Base-by-base conservation (phyloP, 225 moss, liverwort and hornwort species). In the Antitrichia curtipendula region DNA sequence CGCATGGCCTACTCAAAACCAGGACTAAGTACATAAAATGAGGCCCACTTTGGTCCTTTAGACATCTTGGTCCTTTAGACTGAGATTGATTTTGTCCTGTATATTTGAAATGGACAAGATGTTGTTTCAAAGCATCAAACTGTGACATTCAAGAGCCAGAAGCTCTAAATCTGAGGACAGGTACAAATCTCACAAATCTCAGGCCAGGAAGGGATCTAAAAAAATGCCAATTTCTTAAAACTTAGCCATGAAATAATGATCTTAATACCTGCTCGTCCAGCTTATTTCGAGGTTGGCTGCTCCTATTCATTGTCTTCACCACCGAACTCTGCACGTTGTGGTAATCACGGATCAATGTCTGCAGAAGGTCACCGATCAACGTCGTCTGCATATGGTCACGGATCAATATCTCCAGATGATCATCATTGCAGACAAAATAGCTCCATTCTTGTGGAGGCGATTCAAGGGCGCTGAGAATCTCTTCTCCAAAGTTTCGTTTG, bases 401-500 rank as follows among this genome's bases (percentile, higher is more conserved):
- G 10, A 21, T 66, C 66, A 66, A 66, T n/a, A 21, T 66, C 21
- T 66, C 10, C 66, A 96, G 65, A 13, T 90, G 95, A 13, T 68
- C 16, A n/a, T 75, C 53, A 63, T 95, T 89, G 65, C 95, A 97
- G 41, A 88, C 88, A 47, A 89, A 95, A 77, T 94, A 97, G 10
- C 56, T 80, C 97, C 96, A 97, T 21, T 87, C n/a, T 43, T 78
- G 43, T 36, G 6, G 10, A 36, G 29, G 34, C 15, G 80, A 62
- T 41, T 91, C 79, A 86, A 95, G 88, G 43, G 86, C 81, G 17
- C 25, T 8, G 20, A 88, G 45, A 45, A 45, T 45, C 8, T 45
- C 45, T 8, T 45, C 45, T 45, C 45, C 45, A 45, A 45, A 45
- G 45, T 45, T 45, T 45, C 45, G 45, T 45, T 45, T 45, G 8